A percentile compares a stretch with the other conserved stretches of the same genome.
These are phyloP conservation scores for Candida germanica DNA, from an alignment of 805 yeast genomes.

Conservation along the genomic window DNA sequence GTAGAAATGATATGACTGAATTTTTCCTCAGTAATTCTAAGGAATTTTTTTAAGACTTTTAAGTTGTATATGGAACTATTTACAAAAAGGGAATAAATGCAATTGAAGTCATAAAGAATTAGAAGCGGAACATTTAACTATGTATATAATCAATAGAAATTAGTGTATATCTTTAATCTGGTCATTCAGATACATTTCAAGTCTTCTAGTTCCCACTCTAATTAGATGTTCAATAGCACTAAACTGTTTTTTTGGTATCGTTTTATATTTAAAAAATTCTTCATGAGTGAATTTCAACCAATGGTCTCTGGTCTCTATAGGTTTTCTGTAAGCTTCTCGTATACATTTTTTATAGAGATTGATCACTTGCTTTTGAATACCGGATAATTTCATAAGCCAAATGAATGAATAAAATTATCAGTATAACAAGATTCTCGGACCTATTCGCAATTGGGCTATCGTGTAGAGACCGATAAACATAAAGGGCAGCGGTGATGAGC, in stretches of 20 bases:
- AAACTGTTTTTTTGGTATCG: conserved; percentile 73
- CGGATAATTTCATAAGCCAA: conserved; percentile 32
- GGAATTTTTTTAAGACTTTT: conserved; percentile 7
- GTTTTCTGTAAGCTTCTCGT: conserved; percentile 45
- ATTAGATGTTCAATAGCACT: conserved; percentile 81
- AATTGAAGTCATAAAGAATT: too few relatives aligned
- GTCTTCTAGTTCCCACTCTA: conserved; percentile 68
- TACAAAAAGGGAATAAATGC: too few relatives aligned
- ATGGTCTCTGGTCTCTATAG: conserved; percentile 41
- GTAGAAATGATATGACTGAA: conserved; percentile 75
- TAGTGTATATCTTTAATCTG: conserved; percentile 63
- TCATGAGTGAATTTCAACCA: conserved; percentile 46
- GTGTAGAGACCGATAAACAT: too few relatives aligned
- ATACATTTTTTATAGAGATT: conserved; percentile 49
- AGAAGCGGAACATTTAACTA: too few relatives aligned
- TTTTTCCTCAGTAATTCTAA: conserved; percentile 52
- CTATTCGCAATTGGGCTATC: not conserved
- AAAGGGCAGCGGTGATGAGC: too few relatives aligned
- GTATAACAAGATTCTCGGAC: not conserved
- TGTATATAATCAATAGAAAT: not conserved
- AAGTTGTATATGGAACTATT: not conserved
- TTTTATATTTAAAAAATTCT: conserved; percentile 62
- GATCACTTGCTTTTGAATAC: conserved; percentile 46
- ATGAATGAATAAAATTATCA: too few relatives aligned
- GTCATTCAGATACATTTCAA: conserved; percentile 69